phyloP scores from a whole-genome alignment of 805 yeast genomes.

The Candida jianshihensis region DNA sequence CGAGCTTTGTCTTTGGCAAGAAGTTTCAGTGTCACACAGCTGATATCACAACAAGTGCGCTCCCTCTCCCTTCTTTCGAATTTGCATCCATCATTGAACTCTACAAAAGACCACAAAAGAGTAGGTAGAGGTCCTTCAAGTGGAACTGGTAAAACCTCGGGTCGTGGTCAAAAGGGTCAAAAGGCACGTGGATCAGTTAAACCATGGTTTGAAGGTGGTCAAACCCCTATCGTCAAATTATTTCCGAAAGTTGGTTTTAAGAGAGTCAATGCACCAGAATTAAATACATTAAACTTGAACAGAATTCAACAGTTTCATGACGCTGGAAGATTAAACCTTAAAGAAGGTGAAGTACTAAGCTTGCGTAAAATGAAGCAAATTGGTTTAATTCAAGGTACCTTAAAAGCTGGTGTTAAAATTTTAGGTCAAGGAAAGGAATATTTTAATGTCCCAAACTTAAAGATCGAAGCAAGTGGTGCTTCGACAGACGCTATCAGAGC shows the following conservation, averaged over 20 bases:
- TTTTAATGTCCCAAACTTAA: slow-evolving; percentile 46
- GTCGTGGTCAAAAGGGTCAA: slow-evolving; percentile 98
- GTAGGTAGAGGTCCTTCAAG: slow-evolving; percentile 96
- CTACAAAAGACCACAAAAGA: slow-evolving; percentile 57
- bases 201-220: slow-evolving; percentile 98
- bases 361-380: slow-evolving; percentile 71
- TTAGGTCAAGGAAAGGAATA: slow-evolving; percentile 57
- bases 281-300: slow-evolving; percentile 50
- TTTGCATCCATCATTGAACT: slow-evolving; percentile 53
- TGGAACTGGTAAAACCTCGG: slow-evolving; percentile 89
- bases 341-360: slow-evolving; percentile 56
- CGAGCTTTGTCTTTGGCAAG: too few relatives aligned
- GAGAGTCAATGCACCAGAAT: slow-evolving; percentile 48
- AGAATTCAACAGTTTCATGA: slow-evolving; percentile 67
- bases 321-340: slow-evolving; percentile 52
- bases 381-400: slow-evolving; percentile 65
- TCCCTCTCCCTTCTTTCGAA: slow-evolving; percentile 42
- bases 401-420: slow-evolving; percentile 76
- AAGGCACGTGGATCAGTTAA: slow-evolving; percentile 90
- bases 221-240: slow-evolving; percentile 80
- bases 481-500: slow-evolving; percentile 64
- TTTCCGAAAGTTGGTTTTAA: slow-evolving; percentile 85
- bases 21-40: too few relatives aligned
- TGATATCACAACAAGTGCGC: slow-evolving; percentile 21
- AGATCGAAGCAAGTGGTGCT: slow-evolving; percentile 79